Evolutionary conservation across 2,329 filamentous ascomycete genomes (phyloP).

Genomic region (Cytospora piceicola): DNA sequence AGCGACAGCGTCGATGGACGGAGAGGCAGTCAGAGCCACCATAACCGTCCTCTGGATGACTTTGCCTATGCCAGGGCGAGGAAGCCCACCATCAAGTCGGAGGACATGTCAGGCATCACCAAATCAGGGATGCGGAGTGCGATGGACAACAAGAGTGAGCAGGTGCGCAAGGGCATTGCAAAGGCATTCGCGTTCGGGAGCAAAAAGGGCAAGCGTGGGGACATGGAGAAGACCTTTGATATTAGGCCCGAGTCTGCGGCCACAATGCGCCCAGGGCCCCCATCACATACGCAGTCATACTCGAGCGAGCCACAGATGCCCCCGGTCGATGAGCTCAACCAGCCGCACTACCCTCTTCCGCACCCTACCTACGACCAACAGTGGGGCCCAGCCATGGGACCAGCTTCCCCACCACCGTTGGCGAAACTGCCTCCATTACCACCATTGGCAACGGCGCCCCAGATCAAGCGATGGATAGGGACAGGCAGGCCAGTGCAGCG

Average conservation of each 20-base stretch:
- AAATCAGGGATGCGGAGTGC: constrained; percentile 56
- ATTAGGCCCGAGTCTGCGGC: constrained; percentile 44
- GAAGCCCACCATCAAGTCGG: constrained; percentile 50
- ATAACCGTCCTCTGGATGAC: constrained; percentile 44
- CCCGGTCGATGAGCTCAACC: constrained; percentile 6
- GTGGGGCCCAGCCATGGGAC: constrained; percentile 33
- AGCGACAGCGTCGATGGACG: constrained; percentile 43
- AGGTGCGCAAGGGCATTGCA: constrained; percentile 55
- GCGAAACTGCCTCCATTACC: constrained; percentile 50
- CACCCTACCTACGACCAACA: constrained; percentile 32
- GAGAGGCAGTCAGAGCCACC: constrained; percentile 33
- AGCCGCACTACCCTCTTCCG: constrained; percentile 16
- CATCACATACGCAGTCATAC: not conserved
- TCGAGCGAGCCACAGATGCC: constrained; percentile 5
- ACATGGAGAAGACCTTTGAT: constrained; percentile 35
- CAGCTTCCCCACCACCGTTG: constrained; percentile 47
- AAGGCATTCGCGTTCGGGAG: constrained; percentile 59
- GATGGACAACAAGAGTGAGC: constrained; percentile 61
- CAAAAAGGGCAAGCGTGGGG: constrained; percentile 42
- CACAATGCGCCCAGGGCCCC: constrained; percentile 40
- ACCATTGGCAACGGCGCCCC: constrained; percentile 39
- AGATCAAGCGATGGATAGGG: constrained; percentile 59
- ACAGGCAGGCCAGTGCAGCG: constrained; percentile 51
- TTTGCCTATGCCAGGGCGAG: constrained; percentile 50
- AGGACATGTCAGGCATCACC: constrained; percentile 59